Percentiles rank a stretch among this genome's conserved stretches.
These are phyloP conservation scores for Haplosporangium sp. DNA, from an alignment of 371 early-diverging fungal species.

Conservation along the genomic window DNA sequence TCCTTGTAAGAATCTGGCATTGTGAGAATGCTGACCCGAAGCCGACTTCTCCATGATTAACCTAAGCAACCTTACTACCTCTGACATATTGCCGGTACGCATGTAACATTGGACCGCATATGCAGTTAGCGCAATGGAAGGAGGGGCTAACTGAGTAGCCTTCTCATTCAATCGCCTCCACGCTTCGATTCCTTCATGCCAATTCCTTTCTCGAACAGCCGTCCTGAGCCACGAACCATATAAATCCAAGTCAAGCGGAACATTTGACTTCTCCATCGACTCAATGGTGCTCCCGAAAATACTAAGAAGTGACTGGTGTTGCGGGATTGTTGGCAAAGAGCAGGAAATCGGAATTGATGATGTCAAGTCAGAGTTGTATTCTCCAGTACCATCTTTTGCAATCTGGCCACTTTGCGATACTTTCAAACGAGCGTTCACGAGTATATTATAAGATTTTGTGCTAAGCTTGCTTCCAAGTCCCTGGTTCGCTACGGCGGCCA, in stretches of 20 bases:
- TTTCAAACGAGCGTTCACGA: conserved; percentile 20
- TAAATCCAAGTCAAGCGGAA: conserved; percentile 13
- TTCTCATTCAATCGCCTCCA: conserved; percentile 20
- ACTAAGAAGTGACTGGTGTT: not conserved
- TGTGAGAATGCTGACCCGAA: not conserved
- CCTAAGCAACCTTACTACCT: conserved; percentile 11
- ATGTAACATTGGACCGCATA: conserved; percentile 22
- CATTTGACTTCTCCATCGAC: conserved; percentile 12
- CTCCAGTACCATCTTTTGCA: not conserved
- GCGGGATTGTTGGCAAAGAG: not conserved
- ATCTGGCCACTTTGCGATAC: not conserved
- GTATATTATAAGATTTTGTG: conserved; percentile 4
- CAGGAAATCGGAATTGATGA: not conserved
- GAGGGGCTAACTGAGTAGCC: not conserved
- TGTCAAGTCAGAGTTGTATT: not conserved
- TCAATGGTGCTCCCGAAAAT: conserved; percentile 24
- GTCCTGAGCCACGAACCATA: conserved; percentile 23
- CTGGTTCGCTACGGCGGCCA: not conserved
- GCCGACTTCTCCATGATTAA: conserved; percentile 13
- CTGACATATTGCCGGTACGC: conserved; percentile 7
- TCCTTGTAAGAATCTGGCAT: not conserved
- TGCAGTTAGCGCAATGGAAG: conserved; percentile 2
- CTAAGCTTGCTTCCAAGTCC: conserved; percentile 2
- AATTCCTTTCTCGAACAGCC: conserved; percentile 24
- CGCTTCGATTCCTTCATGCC: conserved; percentile 22